Conservation (phyloP, 257 asterid species). For the Nicotiana otophora region DNA sequence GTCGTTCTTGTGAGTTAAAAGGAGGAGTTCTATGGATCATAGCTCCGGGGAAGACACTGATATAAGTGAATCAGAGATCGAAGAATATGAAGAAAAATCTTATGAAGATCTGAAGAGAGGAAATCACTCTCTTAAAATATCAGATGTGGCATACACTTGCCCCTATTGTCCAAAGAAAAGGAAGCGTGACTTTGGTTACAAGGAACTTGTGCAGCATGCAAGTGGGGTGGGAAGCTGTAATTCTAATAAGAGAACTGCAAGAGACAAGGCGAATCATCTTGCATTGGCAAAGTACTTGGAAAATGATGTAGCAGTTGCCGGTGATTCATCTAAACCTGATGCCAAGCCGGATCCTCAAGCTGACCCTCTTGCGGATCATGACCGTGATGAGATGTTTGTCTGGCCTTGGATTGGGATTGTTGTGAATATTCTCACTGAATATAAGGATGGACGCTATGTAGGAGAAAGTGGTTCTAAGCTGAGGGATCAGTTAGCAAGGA, state of each 20-base stretch:
- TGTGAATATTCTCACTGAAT: conserved; percentile 58
- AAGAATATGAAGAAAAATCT: conserved; percentile 30
- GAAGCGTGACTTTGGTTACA: conserved; percentile 44
- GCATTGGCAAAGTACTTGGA: conserved; percentile 68
- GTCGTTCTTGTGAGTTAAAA: background rate
- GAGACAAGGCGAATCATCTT: conserved; percentile 66
- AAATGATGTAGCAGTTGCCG: conserved; percentile 30
- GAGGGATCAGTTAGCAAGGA: conserved; percentile 43
- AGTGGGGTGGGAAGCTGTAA: conserved; percentile 45
- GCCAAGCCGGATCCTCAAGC: conserved; percentile 34
- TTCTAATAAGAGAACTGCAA: conserved; percentile 49
- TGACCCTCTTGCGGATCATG: conserved; percentile 54
- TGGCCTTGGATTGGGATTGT: conserved; percentile 88
- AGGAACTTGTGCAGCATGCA: conserved; percentile 75
- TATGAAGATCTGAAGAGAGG: conserved; percentile 53
- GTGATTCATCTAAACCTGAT: conserved; percentile 41
- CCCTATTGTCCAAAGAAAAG: conserved; percentile 70
- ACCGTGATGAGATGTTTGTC: conserved; percentile 58
- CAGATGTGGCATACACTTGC: conserved; percentile 57
- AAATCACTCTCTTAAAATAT: conserved; percentile 42
- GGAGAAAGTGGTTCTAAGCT: conserved; percentile 66
- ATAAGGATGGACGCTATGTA: conserved; percentile 42
- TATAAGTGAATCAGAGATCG: conserved; percentile 42
- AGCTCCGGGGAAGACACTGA: conserved; percentile 36
- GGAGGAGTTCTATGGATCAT: conserved; percentile 19